phyloP scores from a whole-genome alignment of 805 yeast genomes.

The Scheffersomyces coipomensis region DNA sequence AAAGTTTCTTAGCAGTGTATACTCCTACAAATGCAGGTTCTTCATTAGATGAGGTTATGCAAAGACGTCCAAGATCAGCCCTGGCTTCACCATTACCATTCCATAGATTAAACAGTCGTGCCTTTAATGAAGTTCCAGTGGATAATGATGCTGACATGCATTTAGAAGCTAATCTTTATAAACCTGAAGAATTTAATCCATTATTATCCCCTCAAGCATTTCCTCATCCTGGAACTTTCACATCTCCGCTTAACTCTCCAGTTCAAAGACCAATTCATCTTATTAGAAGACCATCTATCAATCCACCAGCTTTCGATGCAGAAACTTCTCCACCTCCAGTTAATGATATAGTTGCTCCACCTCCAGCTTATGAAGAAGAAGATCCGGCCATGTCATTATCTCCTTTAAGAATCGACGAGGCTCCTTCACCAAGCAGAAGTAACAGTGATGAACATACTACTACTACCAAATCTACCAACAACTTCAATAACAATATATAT shows the following conservation, averaged over 20 bases:
- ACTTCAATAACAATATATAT: neutral
- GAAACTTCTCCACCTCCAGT: conserved; percentile 14
- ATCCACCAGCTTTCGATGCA: conserved; percentile 62
- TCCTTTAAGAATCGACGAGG: conserved; percentile 21
- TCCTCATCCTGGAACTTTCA: conserved; percentile 42
- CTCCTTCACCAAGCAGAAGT: neutral
- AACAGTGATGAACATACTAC: neutral
- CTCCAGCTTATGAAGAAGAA: conserved; percentile 31
- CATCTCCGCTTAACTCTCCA: conserved; percentile 44
- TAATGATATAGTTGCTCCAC: conserved; percentile 13
- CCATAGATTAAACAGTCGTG: conserved; percentile 13
- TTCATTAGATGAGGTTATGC: conserved; percentile 1
- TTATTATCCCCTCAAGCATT: conserved; percentile 64
- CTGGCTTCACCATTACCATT: conserved; percentile 24
- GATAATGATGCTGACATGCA: conserved; percentile 39
- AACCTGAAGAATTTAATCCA: conserved; percentile 46
- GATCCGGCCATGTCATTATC: conserved; percentile 16
- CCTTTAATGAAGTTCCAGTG: conserved; percentile 27
- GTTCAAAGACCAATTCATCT: conserved; percentile 50
- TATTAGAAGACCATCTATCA: conserved; percentile 51
- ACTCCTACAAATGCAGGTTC: neutral
- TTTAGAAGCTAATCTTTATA: conserved; percentile 47
- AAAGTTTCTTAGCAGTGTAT: neutral
- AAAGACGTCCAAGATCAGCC: neutral
- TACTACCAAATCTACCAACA: neutral